Base-by-base conservation (phyloP, 2,329 filamentous ascomycete species). In the Aureobasidium sp. region DNA sequence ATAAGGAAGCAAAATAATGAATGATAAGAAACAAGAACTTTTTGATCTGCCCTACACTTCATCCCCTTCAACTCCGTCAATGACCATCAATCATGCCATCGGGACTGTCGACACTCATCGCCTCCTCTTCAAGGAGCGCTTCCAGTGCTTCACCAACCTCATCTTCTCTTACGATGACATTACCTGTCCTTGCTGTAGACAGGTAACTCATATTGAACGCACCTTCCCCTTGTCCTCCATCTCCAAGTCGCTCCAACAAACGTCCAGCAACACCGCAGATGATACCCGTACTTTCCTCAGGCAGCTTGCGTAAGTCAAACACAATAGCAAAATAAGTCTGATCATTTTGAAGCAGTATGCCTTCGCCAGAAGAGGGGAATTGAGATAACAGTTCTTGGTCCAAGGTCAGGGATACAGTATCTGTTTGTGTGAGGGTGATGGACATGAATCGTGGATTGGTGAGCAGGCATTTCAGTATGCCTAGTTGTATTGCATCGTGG, bases 231-330 rank as follows among this genome's bases (percentile, higher is more conserved):
- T 47, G 58, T 1, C 50, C 50, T 17, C 41, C 62, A 27, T 69
- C 69, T 13, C 65, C 67, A 42, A 90, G 87, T 50, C 89, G 89
- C 55, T 89, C 85, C 0, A 91, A 88, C 32, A 97, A 79, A 61
- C 86, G 83, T 29, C 91, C 90, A 0, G 93, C 92, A 2, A 99
- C 90, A 32, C 94, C 93, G 68, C 92, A 97, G 3, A 99, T 91
- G 63, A 99, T 97, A 26, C 93, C 93, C 0, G 92, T 96, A 8
- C 91, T 91, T 73, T 96, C 91, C 46, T 93, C 82, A 0, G 93
- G 90, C 44, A 97, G 78, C 46, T 85, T 85, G 23, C 84, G 85
- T 29, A 99, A 81, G 69, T 97, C 91, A 3, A 99, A 82, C 63
- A 91, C 93, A 68, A 99, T 94, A 1, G 94, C 91, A 1, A 95